These are phyloP conservation scores for Fraxinus greggii DNA, from an alignment of 305 asterid genomes.

Conservation along the genomic window DNA sequence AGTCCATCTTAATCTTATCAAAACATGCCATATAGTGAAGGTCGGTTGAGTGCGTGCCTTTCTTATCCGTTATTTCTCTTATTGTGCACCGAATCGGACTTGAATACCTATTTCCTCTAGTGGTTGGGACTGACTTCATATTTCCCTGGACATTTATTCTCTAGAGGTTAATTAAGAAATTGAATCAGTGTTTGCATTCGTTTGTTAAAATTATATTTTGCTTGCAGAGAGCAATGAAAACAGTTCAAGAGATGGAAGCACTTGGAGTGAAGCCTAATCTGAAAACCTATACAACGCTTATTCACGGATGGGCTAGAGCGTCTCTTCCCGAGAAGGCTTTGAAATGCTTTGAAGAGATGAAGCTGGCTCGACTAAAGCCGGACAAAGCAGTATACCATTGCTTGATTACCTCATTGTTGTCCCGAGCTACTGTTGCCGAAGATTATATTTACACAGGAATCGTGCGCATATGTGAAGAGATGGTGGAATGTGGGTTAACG, in stretches of 20 bases:
- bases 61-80: background rate
- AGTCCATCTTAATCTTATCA: background rate
- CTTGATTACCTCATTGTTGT: slow-evolving; percentile 78
- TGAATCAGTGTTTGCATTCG: background rate
- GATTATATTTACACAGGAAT: slow-evolving; percentile 67
- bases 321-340: slow-evolving; percentile 94
- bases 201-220: background rate
- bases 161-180: background rate
- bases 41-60: background rate
- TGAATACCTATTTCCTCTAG: background rate
- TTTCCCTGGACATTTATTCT: background rate
- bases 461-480: slow-evolving; percentile 61
- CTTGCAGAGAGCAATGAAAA: slow-evolving; percentile 70
- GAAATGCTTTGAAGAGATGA: slow-evolving; percentile 89
- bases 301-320: slow-evolving; percentile 97
- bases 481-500: slow-evolving; percentile 54
- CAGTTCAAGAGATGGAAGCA: slow-evolving; percentile 78
- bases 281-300: slow-evolving; percentile 84
- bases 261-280: slow-evolving; percentile 74
- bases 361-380: slow-evolving; percentile 59
- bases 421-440: slow-evolving; percentile 84
- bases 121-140: background rate
- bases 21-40: background rate
- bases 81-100: background rate
- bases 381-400: slow-evolving; percentile 97